Evolutionary conservation across 306 rosid species (phyloP), one percentile per base, ranked within the genome.

Genomic region (Boehmeria nivea): DNA sequence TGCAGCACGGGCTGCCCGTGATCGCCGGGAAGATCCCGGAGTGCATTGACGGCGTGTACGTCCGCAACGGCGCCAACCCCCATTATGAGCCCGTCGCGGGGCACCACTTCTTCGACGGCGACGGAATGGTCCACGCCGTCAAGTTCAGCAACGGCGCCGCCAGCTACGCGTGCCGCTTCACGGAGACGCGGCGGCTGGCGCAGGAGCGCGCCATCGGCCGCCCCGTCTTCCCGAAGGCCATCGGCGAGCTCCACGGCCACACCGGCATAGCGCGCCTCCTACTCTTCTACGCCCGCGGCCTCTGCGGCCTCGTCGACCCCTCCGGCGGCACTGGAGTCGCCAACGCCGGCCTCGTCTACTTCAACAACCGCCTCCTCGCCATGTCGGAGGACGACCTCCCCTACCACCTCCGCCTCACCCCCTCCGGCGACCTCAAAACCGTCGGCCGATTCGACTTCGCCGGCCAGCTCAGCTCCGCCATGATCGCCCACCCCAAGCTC

Each of bases 171-270:
- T 82, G 96, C 68, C 72, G 96, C 42, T 87, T 91, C 83, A 91
- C 99, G 1, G 85, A 91, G 25, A 91, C 99, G 0, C 66, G 81
- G 3, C 83, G 99, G 9, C 43, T 91, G 0, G 63, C 69, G 12
- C 99, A 91, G 45, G 99, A 91, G 43, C 66, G 68, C 37, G 37
- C 76, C 14, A 28, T 87, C 2, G 99, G 99, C 2, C 76, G 81
- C 0, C 93, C 99, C 2, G 63, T 91, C 10, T 91, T 91, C 51
- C 99, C 99, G 0, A 91, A 91, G 47, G 96, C 99, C 26, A 91
- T 91, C 12, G 99, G 99, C 3, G 99, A 91, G 43, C 96, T 91
- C 60, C 99, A 91, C 20, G 99, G 99, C 8, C 99, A 91, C 61
- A 84, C 87, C 0, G 99, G 99, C 21, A 87, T 91, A 39, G 99